Percentiles rank a stretch among this genome's conserved stretches.
phyloP scores from a whole-genome alignment of 2,329 filamentous ascomycete genomes.

The Cladorrhinum sp. region DNA sequence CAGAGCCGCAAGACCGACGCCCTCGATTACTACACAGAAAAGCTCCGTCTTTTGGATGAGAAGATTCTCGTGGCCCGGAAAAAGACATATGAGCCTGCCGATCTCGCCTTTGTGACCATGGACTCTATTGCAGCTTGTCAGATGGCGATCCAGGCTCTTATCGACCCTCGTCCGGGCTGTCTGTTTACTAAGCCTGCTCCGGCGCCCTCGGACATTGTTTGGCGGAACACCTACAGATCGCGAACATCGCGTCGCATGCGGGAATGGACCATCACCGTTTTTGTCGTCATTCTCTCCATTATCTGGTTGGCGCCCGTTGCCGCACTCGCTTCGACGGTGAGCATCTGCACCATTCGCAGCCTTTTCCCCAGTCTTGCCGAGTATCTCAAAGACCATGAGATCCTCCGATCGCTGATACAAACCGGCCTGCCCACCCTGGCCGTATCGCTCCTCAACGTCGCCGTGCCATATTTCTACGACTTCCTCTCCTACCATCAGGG shows the following conservation, averaged over 20 bases:
- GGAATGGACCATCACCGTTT: slow-evolving; percentile 77
- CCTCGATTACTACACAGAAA: slow-evolving; percentile 91
- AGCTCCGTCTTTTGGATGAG: slow-evolving; percentile 74
- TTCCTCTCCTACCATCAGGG: slow-evolving; percentile 89
- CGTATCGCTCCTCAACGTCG: slow-evolving; percentile 81
- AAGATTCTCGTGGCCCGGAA: slow-evolving; percentile 67
- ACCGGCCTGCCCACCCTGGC: slow-evolving; percentile 84
- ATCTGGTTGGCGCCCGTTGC: slow-evolving; percentile 85
- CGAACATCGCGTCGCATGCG: slow-evolving; percentile 70
- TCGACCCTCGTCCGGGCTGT: slow-evolving; percentile 84
- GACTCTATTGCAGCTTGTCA: slow-evolving; percentile 89
- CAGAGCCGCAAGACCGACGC: slow-evolving; percentile 76
- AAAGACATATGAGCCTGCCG: slow-evolving; percentile 72
- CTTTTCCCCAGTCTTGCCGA: slow-evolving; percentile 68
- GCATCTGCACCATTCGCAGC: slow-evolving; percentile 73
- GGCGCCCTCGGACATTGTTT: slow-evolving; percentile 87
- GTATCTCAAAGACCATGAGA: slow-evolving; percentile 63
- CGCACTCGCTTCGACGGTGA: slow-evolving; percentile 73
- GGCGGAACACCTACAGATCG: slow-evolving; percentile 86
- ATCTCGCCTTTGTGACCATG: slow-evolving; percentile 95
- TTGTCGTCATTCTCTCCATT: slow-evolving; percentile 79
- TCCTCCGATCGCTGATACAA: slow-evolving; percentile 74
- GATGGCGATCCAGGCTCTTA: slow-evolving; percentile 92
- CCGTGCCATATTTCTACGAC: slow-evolving; percentile 92
- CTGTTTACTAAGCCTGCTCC: slow-evolving; percentile 84